Conservation (phyloP, 495 filamentous ascomycete genomes). For the Pyronema omphalodes region DNA sequence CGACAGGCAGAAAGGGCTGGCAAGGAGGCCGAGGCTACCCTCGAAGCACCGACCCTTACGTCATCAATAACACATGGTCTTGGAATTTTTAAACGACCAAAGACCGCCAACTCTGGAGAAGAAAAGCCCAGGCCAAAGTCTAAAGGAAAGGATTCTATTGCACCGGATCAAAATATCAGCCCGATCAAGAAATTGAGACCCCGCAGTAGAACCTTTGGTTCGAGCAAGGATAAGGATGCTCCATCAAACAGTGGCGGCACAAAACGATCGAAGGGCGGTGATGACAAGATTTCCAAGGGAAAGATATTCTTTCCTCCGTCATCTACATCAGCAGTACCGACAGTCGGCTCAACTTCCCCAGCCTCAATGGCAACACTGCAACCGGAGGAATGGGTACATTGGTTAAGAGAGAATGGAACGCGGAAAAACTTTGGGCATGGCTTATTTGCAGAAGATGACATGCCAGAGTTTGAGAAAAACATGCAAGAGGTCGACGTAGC, state of each 20-base stretch:
- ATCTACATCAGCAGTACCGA: slow-evolving; percentile 20
- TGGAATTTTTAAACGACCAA: slow-evolving; percentile 40
- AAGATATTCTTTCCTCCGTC: slow-evolving; percentile 26
- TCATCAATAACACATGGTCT: slow-evolving; percentile 16
- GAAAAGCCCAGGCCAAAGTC: slow-evolving; percentile 27
- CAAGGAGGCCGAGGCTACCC: slow-evolving; percentile 26
- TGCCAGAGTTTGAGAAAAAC: slow-evolving; percentile 11
- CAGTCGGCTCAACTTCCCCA: slow-evolving; percentile 18
- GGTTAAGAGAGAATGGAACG: slow-evolving; percentile 28
- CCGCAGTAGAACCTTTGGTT: slow-evolving; percentile 25
- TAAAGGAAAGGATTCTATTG: slow-evolving; percentile 8
- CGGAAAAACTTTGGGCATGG: slow-evolving; percentile 33
- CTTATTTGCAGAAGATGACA: slow-evolving; percentile 16
- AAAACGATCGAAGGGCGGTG: slow-evolving; percentile 34
- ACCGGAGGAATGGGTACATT: slow-evolving; percentile 22
- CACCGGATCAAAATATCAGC: slow-evolving; percentile 16
- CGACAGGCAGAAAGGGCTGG: slow-evolving; percentile 28
- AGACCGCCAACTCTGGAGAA: slow-evolving; percentile 58
- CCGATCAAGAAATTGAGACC: slow-evolving; percentile 35
- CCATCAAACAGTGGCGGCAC: slow-evolving; percentile 16
- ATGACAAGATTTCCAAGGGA: not conserved
- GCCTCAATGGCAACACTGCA: slow-evolving; percentile 30
- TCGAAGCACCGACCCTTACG: not conserved
- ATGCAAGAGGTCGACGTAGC: slow-evolving; percentile 68
- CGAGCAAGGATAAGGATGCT: slow-evolving; percentile 33